Percentiles rank a stretch among this genome's conserved stretches.
Evolutionary conservation across 2,329 filamentous ascomycete genomes (phyloP).

Genomic region (Aspergillus cejpii): DNA sequence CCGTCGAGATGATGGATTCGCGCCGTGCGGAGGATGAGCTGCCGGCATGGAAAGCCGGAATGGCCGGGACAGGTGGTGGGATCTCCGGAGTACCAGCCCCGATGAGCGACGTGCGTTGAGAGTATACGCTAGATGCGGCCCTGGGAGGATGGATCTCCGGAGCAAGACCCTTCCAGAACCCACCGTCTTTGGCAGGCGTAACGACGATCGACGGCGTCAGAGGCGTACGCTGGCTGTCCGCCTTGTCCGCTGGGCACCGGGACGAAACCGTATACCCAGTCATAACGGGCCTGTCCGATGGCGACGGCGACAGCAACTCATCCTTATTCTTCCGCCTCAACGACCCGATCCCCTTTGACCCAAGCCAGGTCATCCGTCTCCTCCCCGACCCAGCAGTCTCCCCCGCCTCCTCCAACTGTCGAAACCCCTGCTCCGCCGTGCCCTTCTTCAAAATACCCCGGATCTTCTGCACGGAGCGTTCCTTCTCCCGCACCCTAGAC

Average conservation of each 20-base stretch:
- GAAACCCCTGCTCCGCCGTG: slow-evolving; percentile 15
- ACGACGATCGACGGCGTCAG: slow-evolving; percentile 43
- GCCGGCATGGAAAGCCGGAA: slow-evolving; percentile 30
- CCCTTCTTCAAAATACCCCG: slow-evolving; percentile 20
- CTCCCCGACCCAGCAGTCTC: slow-evolving; percentile 4
- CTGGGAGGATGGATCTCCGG: slow-evolving; percentile 24
- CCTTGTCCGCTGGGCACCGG: slow-evolving; percentile 34
- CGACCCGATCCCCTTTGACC: slow-evolving; percentile 11
- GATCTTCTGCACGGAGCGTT: slow-evolving; percentile 23
- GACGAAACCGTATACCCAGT: too few species aligned
- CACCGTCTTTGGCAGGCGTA: slow-evolving; percentile 40
- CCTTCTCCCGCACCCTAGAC: slow-evolving; percentile 29
- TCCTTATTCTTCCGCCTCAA: slow-evolving; percentile 24
- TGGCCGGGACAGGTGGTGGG: slow-evolving; percentile 40
- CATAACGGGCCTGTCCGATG: slow-evolving; percentile 41
- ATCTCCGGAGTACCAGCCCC: slow-evolving; percentile 22
- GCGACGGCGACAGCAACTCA: slow-evolving; percentile 40
- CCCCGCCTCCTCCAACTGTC: slow-evolving; percentile 21
- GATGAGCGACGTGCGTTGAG: slow-evolving; percentile 33
- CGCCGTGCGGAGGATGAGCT: slow-evolving; percentile 12
- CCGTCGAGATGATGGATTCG: slow-evolving; percentile 15
- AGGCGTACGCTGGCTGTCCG: slow-evolving; percentile 30
- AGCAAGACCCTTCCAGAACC: slow-evolving; percentile 30
- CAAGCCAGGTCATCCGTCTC: slow-evolving; percentile 14
- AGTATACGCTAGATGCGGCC: slow-evolving; percentile 42